Evolutionary conservation across 768 basidiomycete species (phyloP), one percentile per base, ranked within the genome.

Genomic region (Floccularia luteovirens): DNA sequence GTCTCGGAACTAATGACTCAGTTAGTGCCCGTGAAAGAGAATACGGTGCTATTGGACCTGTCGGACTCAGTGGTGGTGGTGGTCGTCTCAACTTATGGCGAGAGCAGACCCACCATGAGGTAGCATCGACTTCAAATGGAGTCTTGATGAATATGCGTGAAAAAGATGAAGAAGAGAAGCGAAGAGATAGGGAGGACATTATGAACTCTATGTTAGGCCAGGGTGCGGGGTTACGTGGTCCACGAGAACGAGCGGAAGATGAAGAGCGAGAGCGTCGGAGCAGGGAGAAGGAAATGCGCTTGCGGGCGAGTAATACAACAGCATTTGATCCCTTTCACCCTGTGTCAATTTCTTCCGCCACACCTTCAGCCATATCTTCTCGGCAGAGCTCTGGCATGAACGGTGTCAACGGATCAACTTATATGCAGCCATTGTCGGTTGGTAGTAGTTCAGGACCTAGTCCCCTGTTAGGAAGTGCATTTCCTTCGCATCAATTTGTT

Each of bases 311-410:
- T 31, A 62, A 65, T 47, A 53, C 72, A 2, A 63, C 66, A 17
- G 74, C 82, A 1, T 90, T 75, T 53, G 88, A 91, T 51, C 82
- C 86, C 1, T 91, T 90, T 64, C 81, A 89, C 54, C 76, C 79
- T 1, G 72, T 81, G 1, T 67, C 62, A 51, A 25, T 33, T 8
- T 5, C 8, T 8, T 14, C 28, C 19, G 36, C 40, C 7, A 39
- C 43, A 7, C 46, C 45, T 19, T 42, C 52, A 8, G 38, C 50
- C 19, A 57, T 57, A 24, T 64, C 71, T 47, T 66, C 69, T 13
- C 53, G 67, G 41, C 65, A 67, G 46, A 47, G 56, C 3, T 60
- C 67, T 2, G 55, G 48, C 19, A 36, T 57, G n/a, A 53, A 40
- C 27, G 46, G 48, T 16, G 39, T 47, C 8, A 54, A 54, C 25